Conservation (phyloP, 441 rosid genomes). For the Kokia cookei region DNA sequence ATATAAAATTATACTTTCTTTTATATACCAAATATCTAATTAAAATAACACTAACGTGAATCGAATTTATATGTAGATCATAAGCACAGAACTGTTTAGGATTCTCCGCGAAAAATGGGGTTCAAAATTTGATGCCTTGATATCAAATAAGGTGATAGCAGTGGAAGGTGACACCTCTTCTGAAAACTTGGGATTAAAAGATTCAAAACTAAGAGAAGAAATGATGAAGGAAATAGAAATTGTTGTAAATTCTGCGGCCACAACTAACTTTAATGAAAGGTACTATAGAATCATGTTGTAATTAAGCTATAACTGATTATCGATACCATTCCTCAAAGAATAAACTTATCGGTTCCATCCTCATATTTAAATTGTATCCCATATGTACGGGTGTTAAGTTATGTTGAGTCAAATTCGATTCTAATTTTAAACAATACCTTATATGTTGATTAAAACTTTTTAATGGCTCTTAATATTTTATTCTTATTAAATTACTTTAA, state of each 20-base stretch:
- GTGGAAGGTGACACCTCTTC: conserved; percentile 26
- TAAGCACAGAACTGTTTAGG: conserved; percentile 23
- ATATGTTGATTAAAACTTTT: too few species aligned
- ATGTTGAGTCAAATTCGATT: too few species aligned
- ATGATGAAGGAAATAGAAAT: conserved; percentile 19
- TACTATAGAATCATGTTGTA: conserved; percentile 19
- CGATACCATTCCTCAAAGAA: too few species aligned
- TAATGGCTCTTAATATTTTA: too few species aligned
- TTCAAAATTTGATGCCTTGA: conserved; percentile 3
- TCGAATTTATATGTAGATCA: conserved; percentile 1
- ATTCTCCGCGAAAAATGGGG: conserved; percentile 18
- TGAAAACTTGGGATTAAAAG: conserved; percentile 21
- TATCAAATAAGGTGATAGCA: conserved; percentile 19
- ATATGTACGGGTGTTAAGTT: too few species aligned
- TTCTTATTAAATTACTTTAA: too few species aligned
- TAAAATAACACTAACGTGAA: not conserved
- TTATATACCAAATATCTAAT: not conserved
- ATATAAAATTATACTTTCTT: too few species aligned
- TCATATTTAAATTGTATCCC: not conserved
- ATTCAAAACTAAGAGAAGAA: conserved; percentile 12
- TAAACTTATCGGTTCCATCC: too few species aligned
- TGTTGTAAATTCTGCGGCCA: conserved; percentile 32
- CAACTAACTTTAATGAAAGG: conserved; percentile 33
- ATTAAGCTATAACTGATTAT: not conserved
- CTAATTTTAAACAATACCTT: too few species aligned